phyloP scores from a whole-genome alignment of 306 rosid species.

The Castanea mollissima region DNA sequence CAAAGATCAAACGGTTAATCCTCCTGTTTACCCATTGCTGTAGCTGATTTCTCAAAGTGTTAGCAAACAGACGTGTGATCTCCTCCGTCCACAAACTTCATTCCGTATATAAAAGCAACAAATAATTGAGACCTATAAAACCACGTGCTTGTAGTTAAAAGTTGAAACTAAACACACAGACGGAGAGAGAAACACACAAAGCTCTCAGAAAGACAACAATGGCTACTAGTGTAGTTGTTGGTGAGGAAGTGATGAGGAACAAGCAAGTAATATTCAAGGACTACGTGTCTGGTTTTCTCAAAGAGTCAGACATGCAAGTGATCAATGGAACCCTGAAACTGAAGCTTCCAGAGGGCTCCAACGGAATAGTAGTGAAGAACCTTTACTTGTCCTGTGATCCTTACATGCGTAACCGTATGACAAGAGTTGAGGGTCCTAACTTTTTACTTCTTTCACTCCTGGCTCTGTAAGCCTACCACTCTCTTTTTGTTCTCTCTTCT shows the following conservation, averaged over 20 bases:
- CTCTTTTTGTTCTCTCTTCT: not conserved
- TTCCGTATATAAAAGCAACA: too few relatives aligned
- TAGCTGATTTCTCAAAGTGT: too few relatives aligned
- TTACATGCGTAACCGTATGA: conserved; percentile 40
- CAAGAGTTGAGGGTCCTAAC: not conserved
- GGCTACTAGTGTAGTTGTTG: not conserved
- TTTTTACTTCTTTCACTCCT: conserved; percentile 30
- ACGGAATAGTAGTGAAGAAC: conserved; percentile 51
- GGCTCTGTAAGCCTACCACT: conserved; percentile 30
- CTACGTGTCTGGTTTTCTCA: conserved; percentile 33
- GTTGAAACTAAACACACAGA: too few relatives aligned
- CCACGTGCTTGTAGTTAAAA: too few relatives aligned
- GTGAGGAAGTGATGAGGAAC: conserved; percentile 20
- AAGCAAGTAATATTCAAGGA: conserved; percentile 37
- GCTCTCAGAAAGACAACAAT: not conserved
- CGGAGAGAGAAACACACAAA: not conserved
- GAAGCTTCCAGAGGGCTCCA: conserved; percentile 32
- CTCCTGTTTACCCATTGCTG: too few relatives aligned
- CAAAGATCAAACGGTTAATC: too few relatives aligned
- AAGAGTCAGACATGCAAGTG: conserved; percentile 36
- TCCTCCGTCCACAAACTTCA: too few relatives aligned
- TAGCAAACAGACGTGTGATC: too few relatives aligned
- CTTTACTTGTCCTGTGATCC: conserved; percentile 72
- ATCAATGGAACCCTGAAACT: conserved; percentile 23
- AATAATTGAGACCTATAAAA: too few relatives aligned